Percentiles rank a stretch among this genome's conserved stretches.
Conservation (phyloP, 2,329 filamentous ascomycete species). For the Calonectria crousiana region DNA sequence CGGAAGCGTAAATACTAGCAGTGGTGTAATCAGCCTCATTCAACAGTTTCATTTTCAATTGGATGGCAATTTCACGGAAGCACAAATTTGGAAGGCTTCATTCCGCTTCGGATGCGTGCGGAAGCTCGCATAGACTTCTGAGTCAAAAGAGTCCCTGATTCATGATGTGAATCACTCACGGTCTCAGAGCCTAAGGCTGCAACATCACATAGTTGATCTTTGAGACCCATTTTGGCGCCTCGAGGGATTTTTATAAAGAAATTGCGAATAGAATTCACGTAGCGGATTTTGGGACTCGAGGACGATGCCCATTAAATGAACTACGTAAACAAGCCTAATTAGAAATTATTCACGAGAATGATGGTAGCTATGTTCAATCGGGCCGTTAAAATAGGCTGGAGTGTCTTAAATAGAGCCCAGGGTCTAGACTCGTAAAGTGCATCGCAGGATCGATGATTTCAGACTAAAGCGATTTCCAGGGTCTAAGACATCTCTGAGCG, state of each 20-base stretch:
- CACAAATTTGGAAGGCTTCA: not conserved
- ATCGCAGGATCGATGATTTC: not conserved
- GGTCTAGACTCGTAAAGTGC: not conserved
- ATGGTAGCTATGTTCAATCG: not conserved
- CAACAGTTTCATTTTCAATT: not conserved
- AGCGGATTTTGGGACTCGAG: not conserved
- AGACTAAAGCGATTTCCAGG: too few relatives aligned
- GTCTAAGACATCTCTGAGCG: too few relatives aligned
- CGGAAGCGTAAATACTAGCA: not conserved
- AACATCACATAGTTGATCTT: not conserved
- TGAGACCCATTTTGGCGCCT: accelerated
- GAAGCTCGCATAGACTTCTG: not conserved
- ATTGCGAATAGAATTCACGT: not conserved
- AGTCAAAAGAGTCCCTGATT: not conserved
- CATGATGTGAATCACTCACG: too few relatives aligned
- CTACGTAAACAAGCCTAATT: not conserved
- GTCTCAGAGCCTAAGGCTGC: not conserved
- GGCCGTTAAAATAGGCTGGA: not conserved
- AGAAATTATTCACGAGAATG: not conserved
- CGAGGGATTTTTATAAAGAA: not conserved
- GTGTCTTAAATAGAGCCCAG: not conserved
- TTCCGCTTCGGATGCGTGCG: not conserved
- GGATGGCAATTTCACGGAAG: not conserved
- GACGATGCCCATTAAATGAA: not conserved
- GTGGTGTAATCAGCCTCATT: too few relatives aligned